phyloP scores from a whole-genome alignment of 2,329 filamentous ascomycete species.

The Colletotrichum cuscutae region DNA sequence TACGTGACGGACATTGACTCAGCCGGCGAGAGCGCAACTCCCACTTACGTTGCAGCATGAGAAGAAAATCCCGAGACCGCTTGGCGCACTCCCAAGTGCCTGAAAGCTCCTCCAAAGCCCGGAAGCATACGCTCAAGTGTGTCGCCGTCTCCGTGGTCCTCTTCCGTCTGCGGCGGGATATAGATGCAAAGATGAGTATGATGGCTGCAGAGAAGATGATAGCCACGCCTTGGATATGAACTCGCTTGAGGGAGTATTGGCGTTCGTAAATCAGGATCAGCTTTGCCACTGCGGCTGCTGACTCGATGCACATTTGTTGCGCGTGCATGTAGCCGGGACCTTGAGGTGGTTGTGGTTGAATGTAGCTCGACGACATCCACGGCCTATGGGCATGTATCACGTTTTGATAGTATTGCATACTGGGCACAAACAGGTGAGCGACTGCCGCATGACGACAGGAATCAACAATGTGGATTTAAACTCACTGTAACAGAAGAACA shows the following conservation, averaged over 20 bases:
- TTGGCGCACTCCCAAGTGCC: slow-evolving; percentile 40
- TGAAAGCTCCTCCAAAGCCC: slow-evolving; percentile 38
- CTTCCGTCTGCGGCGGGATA: slow-evolving; percentile 18
- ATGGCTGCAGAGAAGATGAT: slow-evolving; percentile 38
- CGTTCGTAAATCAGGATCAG: slow-evolving; percentile 36
- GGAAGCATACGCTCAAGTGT: slow-evolving; percentile 39
- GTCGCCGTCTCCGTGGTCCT: slow-evolving; percentile 19
- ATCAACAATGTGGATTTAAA: neutral
- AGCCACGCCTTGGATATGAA: slow-evolving; percentile 39
- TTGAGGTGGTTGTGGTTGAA: slow-evolving; percentile 34
- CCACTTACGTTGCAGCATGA: slow-evolving; percentile 37
- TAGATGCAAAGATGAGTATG: slow-evolving; percentile 37
- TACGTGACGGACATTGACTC: neutral
- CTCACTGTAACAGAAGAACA: slow-evolving; percentile 40
- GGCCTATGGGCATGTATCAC: slow-evolving; percentile 40
- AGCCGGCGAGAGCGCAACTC: slow-evolving; percentile 2
- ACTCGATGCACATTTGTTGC: slow-evolving; percentile 38
- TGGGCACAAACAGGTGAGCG: neutral
- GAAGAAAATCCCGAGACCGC: slow-evolving; percentile 38
- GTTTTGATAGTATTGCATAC: slow-evolving; percentile 43
- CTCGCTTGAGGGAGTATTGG: slow-evolving; percentile 33
- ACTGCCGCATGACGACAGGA: neutral
- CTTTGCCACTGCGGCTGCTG: slow-evolving; percentile 36
- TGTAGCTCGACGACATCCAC: slow-evolving; percentile 41
- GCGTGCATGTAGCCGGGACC: slow-evolving; percentile 39